A percentile compares a stretch with the other conserved stretches of the same genome.
Conservation (phyloP, 805 yeast species). For the Kuraishia piskuri region DNA sequence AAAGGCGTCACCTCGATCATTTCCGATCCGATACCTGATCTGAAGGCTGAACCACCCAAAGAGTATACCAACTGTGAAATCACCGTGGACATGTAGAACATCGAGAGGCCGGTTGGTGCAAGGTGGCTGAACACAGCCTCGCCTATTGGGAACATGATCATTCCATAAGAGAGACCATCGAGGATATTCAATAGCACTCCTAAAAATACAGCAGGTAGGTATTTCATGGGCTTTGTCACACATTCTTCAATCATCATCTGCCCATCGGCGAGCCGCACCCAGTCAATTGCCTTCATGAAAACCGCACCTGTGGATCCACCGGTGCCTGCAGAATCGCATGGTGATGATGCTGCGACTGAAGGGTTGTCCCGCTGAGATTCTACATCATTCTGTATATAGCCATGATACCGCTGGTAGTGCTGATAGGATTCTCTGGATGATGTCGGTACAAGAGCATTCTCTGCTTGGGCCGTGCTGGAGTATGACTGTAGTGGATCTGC, state of each 20-base stretch:
- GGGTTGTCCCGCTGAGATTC: neutral
- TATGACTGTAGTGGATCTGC: slow-evolving; percentile 2
- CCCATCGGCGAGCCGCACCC: slow-evolving; percentile 6
- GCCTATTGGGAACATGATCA: slow-evolving; percentile 93
- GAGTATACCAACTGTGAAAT: slow-evolving; percentile 84
- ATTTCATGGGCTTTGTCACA: slow-evolving; percentile 31
- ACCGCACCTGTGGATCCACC: neutral
- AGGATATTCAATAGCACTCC: slow-evolving; percentile 81
- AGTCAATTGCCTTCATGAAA: neutral
- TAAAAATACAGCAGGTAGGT: slow-evolving; percentile 73
- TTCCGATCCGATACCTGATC: slow-evolving; percentile 90
- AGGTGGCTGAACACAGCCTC: slow-evolving; percentile 66
- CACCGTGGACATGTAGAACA: slow-evolving; percentile 91
- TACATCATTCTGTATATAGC: neutral
- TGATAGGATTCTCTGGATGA: slow-evolving; percentile 1
- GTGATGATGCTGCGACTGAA: neutral
- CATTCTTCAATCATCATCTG: slow-evolving; percentile 15
- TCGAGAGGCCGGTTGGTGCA: slow-evolving; percentile 85
- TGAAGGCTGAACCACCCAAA: slow-evolving; percentile 84
- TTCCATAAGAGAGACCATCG: slow-evolving; percentile 93
- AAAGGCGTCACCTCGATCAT: slow-evolving; percentile 99
- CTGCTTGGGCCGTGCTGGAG: neutral
- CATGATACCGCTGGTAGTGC: neutral
- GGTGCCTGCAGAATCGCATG: neutral
- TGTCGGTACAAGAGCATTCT: slow-evolving; percentile 2